These are phyloP conservation scores for Citrus australasica DNA, from an alignment of 345 rosid genomes.

Conservation along the genomic window DNA sequence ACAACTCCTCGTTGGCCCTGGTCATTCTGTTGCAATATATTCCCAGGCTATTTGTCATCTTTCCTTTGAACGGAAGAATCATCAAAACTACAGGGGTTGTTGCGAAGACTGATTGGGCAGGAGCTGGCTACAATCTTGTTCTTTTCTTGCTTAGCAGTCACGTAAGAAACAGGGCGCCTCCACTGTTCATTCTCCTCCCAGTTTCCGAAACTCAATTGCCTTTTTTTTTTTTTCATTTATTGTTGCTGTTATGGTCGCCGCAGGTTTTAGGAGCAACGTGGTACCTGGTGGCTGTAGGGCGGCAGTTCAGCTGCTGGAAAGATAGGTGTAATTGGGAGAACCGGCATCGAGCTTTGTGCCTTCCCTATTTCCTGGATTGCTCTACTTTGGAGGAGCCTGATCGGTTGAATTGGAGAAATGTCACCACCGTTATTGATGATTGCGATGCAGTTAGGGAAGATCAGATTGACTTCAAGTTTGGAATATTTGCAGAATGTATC, in stretches of 20 bases:
- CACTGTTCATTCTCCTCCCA: background rate
- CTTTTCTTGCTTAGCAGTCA: slow-evolving; percentile 82
- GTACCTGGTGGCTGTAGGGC: slow-evolving; percentile 67
- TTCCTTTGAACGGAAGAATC: slow-evolving; percentile 67
- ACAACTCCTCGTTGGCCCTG: slow-evolving; percentile 61
- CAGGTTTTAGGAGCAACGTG: slow-evolving; percentile 85
- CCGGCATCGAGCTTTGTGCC: slow-evolving; percentile 36
- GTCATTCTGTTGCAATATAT: slow-evolving; percentile 74
- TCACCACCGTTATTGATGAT: slow-evolving; percentile 48
- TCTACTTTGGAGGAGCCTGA: slow-evolving; percentile 36
- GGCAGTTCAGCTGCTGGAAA: slow-evolving; percentile 79
- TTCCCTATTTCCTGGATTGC: slow-evolving; percentile 63
- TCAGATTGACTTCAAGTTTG: slow-evolving; percentile 48
- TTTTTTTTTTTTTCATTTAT: background rate
- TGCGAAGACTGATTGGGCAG: slow-evolving; percentile 85
- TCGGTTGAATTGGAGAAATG: slow-evolving; percentile 63
- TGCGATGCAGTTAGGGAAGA: slow-evolving; percentile 50
- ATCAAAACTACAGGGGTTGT: slow-evolving; percentile 66
- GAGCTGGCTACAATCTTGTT: slow-evolving; percentile 79
- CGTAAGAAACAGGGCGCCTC: slow-evolving; percentile 28
- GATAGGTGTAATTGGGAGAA: slow-evolving; percentile 50
- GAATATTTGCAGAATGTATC: slow-evolving; percentile 79
- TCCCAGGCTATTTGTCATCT: slow-evolving; percentile 73
- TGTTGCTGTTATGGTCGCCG: background rate
- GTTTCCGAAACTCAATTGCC: background rate